Base-by-base conservation (phyloP, 2,329 filamentous ascomycete species). In the Botrytis medusae region DNA sequence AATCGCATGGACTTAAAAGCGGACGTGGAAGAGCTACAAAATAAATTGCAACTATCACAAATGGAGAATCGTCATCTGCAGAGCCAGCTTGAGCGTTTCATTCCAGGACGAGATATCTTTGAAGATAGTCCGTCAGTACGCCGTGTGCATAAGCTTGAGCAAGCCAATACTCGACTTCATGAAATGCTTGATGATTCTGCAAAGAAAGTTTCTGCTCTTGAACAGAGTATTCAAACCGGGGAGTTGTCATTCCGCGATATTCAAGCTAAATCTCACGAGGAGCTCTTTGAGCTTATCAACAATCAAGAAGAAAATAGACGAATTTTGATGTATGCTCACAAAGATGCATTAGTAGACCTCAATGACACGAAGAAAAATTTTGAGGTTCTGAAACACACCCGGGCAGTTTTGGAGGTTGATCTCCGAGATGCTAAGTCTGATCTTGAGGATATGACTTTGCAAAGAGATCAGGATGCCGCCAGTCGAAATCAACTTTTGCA, bases 11-110 rank as follows among this genome's bases (percentile, higher is more conserved):
- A 98, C 80, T 85, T 97, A 74, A 96, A 95, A 79, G 89, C 93
- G 5, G 95, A 98, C 79, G 86, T 98, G 20, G 95, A 98, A 81
- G 91, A 97, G 82, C 87, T 97, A 40, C 95, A 98, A 81, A 98
- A 97, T 81, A 94, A 97, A 81, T 88, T 98, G 69, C 95, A 98
- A 80, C 89, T 98, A 81, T 91, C 92, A 7, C 92, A 98, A 82
- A 97, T 98, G 93, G 93, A 97, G 78, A 98, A 97, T 82, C 91
- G 93, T 48, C 95, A 98, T 79, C 88, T 98, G 9, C 93, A 97
- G 80, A 94, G 90, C 80, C 94, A 98, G 80, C 85, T 98, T 60
- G 92, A 95, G 57, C 89, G 92, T 64, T 84, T 84, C 16, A 90
- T 89, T 0, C 89, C 91, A 4, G 84, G 83, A 9, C 87, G 87